Base-by-base conservation (phyloP, 257 asterid species). In the Nicotiana benthamiana region DNA sequence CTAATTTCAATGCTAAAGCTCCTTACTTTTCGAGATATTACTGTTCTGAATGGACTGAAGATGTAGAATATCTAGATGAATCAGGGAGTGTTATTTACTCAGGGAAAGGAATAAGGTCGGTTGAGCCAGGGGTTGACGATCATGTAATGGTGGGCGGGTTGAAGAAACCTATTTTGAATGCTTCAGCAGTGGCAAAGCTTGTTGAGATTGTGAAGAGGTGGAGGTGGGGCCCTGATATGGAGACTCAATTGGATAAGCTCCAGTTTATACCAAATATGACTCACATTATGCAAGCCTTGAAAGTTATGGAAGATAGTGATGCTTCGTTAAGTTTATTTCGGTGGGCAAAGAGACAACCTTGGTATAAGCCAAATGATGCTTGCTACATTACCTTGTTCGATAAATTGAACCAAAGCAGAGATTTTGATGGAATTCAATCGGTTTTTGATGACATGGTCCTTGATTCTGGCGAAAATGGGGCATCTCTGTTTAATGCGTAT, bases 191-290 rank as follows among this genome's bases (percentile, higher is more conserved):
- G 61, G 92, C 97, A 4, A 96, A 96, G 88, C 89, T 94, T 65
- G 97, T 96, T 46, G 99, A 96, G 89, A 90, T 94, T 43, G 94
- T 96, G 46, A 94, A 86, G 85, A 87, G 98, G 86, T 96, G 99
- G 99, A 92, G 83, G 83, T 96, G 99, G 98, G 98, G 98, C 3
- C 99, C 99, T 40, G 94, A 94, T 4, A 92, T 94, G 98, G 98
- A 94, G 83, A 66, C 85, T 63, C 98, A 92, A 46, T 80, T 94
- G 90, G 98, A 94, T 76, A 92, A 87, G 61, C 91, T 94, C 62
- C 98, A 90, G n/a, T 94, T 91, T 81, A 82, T 91, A 74, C 98
- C 97, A 9, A 96, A 88, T 86, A 94, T 87, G 92, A 91, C 89
- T 76, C 99, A 96, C 64, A 81, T 94, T 81, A 79, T 86, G 80